Evolutionary conservation across 2,329 filamentous ascomycete genomes (phyloP).

Genomic region (Trichoderma asperellum): DNA sequence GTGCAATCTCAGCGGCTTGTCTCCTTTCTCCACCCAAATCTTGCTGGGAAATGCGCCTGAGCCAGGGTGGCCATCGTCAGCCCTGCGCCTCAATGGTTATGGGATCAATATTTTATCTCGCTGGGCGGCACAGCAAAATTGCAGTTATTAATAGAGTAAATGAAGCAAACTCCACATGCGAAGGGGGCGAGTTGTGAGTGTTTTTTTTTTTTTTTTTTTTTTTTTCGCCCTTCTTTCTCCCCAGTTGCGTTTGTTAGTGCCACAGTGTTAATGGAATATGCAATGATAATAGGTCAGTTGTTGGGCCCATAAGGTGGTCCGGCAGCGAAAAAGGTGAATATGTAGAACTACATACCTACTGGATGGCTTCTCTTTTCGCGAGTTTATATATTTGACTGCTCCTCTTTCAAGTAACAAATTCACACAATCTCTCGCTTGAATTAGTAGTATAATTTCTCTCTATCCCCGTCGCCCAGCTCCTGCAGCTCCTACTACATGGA

Average conservation of each 20-base stretch:
- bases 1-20: slow-evolving; percentile 22
- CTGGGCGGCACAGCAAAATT: slow-evolving; percentile 22
- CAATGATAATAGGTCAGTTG: neutral
- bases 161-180: slow-evolving; percentile 24
- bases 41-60: slow-evolving; percentile 20
- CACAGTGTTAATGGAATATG: slow-evolving; percentile 7
- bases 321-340: neutral
- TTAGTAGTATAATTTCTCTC: neutral
- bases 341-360: neutral
- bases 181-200: slow-evolving; percentile 8
- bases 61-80: slow-evolving; percentile 9
- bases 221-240: no score
- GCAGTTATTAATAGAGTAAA: slow-evolving; percentile 28
- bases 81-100: slow-evolving; percentile 24
- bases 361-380: neutral
- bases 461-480: neutral
- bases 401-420: neutral
- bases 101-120: slow-evolving; percentile 11
- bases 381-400: neutral
- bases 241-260: neutral
- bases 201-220: neutral
- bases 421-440: neutral
- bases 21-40: slow-evolving; percentile 28
- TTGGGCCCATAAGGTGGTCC: neutral
- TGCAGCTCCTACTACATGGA: neutral